Base-by-base conservation (phyloP, 2,329 filamentous ascomycete species). In the Fusarium drepaniforme region DNA sequence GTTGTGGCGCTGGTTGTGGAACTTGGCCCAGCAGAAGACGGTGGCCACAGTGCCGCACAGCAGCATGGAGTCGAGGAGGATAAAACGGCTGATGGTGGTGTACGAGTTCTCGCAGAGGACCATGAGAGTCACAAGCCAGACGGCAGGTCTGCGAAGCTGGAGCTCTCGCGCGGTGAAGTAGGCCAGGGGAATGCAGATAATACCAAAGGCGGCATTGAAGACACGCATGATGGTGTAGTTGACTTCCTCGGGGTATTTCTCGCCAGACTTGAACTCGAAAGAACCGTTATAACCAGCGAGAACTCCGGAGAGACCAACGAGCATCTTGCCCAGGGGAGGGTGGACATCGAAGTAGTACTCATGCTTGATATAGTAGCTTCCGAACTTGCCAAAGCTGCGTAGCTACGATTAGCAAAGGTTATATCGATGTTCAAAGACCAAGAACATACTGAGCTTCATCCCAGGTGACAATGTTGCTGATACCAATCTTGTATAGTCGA, bases 91-190 rank as follows among this genome's bases (percentile, higher is more conserved):
- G 84, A 99, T 99, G 37, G 97, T 98, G 59, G 97, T 98, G 87
- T 98, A 99, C 62, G 97, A 98, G 88, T 99, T 99, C 85, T 99
- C 97, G 87, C 95, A 99, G 49, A 99, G 91, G 53, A 99, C 96
- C 94, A 98, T 98, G 78, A 98, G 87, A 23, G 96, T 97, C 68
- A 98, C 92, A 67, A 99, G 89, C 97, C 97, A 99, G 77, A 98
- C 94, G 60, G 96, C 93, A 49, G 95, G 93, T 76, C 93, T 92
- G 81, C 91, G 92, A 82, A 98, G 93, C 82, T 95, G 94, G 79
- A 99, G 87, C 84, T 98, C 96, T 80, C 93, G 94, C 38, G 96
- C 96, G 42, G 97, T 99, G 84, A 91, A 98, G 87, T 98, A 99
- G 67, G 97, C 96, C 84, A 99, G 86, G 21, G 97, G 97, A 57